Evolutionary conservation across 1,284 basidiomycete species (phyloP).

Genomic region (Moesziomyces sp.): DNA sequence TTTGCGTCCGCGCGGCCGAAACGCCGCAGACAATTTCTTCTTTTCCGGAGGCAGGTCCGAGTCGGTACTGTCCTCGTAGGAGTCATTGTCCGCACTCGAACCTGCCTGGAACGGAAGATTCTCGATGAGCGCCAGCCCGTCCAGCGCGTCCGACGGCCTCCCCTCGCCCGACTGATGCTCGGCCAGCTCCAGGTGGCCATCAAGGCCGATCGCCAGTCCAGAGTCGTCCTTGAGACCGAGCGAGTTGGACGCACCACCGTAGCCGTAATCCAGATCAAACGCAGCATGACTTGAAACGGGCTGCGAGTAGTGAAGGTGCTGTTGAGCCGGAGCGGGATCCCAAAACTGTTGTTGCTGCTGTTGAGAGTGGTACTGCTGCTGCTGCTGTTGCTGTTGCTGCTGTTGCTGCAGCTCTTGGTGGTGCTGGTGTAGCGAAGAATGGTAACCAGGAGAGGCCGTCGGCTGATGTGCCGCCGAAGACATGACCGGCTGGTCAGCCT

Average conservation of each 20-base stretch:
- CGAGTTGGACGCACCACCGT: slow-evolving; percentile 12
- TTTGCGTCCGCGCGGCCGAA: slow-evolving; percentile 47
- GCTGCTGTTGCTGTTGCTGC: no score
- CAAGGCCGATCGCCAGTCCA: slow-evolving; percentile 20
- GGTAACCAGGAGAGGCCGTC: slow-evolving; percentile 4
- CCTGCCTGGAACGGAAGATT: slow-evolving; percentile 30
- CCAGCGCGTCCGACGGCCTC: slow-evolving; percentile 12
- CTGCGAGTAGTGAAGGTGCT: slow-evolving; percentile 17
- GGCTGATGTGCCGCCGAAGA: slow-evolving; percentile 1
- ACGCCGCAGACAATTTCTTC: slow-evolving; percentile 41
- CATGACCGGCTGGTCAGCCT: slow-evolving; percentile 11
- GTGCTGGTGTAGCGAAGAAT: neutral
- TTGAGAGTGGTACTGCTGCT: no score
- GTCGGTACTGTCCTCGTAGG: slow-evolving; percentile 47
- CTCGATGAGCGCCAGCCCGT: slow-evolving; percentile 29
- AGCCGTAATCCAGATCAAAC: slow-evolving; percentile 35
- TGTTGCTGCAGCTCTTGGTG: no score
- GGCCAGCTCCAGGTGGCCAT: slow-evolving; percentile 24
- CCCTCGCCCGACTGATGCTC: slow-evolving; percentile 10
- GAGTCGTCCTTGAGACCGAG: slow-evolving; percentile 31
- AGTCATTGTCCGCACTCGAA: slow-evolving; percentile 29
- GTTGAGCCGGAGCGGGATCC: slow-evolving; percentile 5
- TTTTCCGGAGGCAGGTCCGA: slow-evolving; percentile 45
- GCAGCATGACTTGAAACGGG: slow-evolving; percentile 2
- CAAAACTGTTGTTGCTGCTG: slow-evolving; percentile 15